Evolutionary conservation across 331 rosid species (phyloP), one percentile per base, ranked within the genome.

Genomic region (Telfairia occidentalis): DNA sequence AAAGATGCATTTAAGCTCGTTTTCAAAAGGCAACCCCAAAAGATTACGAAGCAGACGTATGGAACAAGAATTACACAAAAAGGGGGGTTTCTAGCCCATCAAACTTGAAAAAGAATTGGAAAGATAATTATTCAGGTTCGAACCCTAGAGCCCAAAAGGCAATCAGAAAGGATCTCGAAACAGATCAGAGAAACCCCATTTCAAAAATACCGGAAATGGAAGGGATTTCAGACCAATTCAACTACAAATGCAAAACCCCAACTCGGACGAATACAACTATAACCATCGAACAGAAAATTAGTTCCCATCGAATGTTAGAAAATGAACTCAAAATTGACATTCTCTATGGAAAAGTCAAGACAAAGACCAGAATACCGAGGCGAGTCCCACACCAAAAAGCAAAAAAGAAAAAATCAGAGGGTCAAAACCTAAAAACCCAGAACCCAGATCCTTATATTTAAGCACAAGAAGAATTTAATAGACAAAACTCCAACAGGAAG

Each of bases 1-100:
- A 89, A 43, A 91, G 89, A 94, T 91, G 98, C 98, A 94, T 94
- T 82, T 76, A 88, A 82, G 75, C 90, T 74, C 12, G 80, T 32
- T 57, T 21, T 15, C 38, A 42, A 63, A 23, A 16, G 11, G 34
- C 21, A 78, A 65, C 60, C 75, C 80, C 42, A 24, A 29, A 72
- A 66, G 61, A 16, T 29, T 23, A 57, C 76, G 66, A 46, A 58
- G 50, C 59, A 63, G 34, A 66, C 59, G 70, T 21, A 76, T 26
- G 30, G 58, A 38, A 73, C 53, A 38, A 76, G 35, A 63, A 63
- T 63, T n/a, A 63, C 46, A 74, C 28, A 16, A 71, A 78, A 75
- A 60, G 48, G 19, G 40, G 72, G 46, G 46, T 2, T 5, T 77
- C 78, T 76, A 84, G 78, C 83, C 87, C 97, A 87, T 87, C 77